Conservation (phyloP, 192 early-diverging fungal genomes). For the Chytriomyces sp. region DNA sequence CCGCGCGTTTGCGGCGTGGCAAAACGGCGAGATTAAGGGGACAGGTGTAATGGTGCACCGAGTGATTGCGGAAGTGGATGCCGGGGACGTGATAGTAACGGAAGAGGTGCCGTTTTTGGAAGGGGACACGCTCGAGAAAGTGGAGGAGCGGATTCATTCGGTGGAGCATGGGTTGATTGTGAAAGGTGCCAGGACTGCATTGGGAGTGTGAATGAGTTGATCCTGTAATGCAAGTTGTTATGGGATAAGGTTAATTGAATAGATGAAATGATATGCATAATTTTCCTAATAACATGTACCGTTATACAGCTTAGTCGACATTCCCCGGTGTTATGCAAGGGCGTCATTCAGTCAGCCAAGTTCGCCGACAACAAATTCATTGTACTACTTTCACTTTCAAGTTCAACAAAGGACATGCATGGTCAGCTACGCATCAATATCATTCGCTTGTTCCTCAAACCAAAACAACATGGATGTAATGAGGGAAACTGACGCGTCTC, state of each 20-base stretch:
- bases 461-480: too few relatives aligned
- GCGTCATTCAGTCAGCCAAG: too few relatives aligned
- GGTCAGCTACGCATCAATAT: too few relatives aligned
- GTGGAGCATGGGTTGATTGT: constrained; percentile 90
- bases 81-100: constrained; percentile 82
- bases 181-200: constrained; percentile 57
- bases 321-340: too few relatives aligned
- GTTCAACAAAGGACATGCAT: too few relatives aligned
- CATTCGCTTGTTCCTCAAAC: too few relatives aligned
- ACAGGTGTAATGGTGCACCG: constrained; percentile 81
- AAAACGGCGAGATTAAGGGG: constrained; percentile 63
- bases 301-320: too few relatives aligned
- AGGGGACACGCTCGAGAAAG: constrained; percentile 73
- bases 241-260: background rate
- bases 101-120: constrained; percentile 76
- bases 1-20: constrained; percentile 86
- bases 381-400: too few relatives aligned
- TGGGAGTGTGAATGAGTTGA: constrained; percentile 9
- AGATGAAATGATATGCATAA: too few relatives aligned
- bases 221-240: background rate
- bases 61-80: constrained; percentile 94
- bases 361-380: too few relatives aligned
- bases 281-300: too few relatives aligned
- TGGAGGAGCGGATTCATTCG: constrained; percentile 88
- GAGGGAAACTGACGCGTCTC: too few relatives aligned